Evolutionary conservation across 2,329 filamentous ascomycete genomes (phyloP), one percentile per base, ranked within the genome.

Genomic region (Fusarium duplospermum): DNA sequence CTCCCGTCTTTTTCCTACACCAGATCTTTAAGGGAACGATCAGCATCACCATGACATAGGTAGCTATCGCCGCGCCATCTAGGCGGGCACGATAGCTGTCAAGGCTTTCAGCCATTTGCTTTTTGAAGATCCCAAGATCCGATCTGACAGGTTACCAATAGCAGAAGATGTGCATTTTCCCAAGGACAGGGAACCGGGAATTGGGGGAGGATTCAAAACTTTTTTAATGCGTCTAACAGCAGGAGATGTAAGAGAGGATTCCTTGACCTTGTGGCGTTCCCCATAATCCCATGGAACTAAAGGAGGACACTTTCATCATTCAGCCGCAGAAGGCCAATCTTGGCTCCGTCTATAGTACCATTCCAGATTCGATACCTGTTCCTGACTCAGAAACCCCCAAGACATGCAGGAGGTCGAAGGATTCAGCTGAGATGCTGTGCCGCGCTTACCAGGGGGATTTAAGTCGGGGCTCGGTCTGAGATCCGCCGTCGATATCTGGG

Each of bases 21-120:
- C 57, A 60, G 57, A 60, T 60, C 57, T 60, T 60, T 14, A 60
- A 16, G 3, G 57, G 57, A n/a, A 60, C 57, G 18, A 45, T 60
- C 57, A 60, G 35, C 57, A 60, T 60, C 7, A 18, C 57, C 35
- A 60, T 40, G 35, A 45, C 36, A 31, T 60, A 60, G n/a, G 57
- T 60, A 14, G 57, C 57, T 27, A 42, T 22, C 22, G 57, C 57
- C 22, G 57, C 57, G 35, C 57, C 57, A 22, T 60, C 57, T 7
- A 60, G 57, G n/a, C 57, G 36, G 22, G 24, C 13, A 20, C 57
- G 35, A 31, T 60, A 60, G n/a, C 27, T 36, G 11, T 42, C 36
- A 27, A 60, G 57, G 18, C 57, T 60, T 27, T 60, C 57, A 1
- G 57, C 22, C 57, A 60, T 45, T 35, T n/a, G 22, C 20, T 36